phyloP scores from a whole-genome alignment of 805 yeast genomes.

The Metschnikowia noctiluminum region DNA sequence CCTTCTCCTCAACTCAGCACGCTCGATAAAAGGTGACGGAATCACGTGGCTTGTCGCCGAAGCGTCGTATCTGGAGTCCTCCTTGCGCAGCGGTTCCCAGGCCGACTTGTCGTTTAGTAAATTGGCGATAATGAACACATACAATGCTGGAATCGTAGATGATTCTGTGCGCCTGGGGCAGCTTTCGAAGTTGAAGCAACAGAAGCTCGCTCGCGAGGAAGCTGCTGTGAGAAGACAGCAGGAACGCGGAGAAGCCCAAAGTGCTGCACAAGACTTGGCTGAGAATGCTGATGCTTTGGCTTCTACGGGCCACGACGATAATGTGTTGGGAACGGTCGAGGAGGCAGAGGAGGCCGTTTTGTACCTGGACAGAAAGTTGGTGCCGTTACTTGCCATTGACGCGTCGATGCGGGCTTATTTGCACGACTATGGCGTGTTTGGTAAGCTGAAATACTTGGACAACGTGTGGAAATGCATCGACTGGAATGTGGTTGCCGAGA shows the following conservation, averaged over 20 bases:
- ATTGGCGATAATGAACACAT: slow-evolving; percentile 75
- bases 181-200: slow-evolving; percentile 40
- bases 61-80: slow-evolving; percentile 30
- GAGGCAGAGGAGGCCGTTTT: slow-evolving; percentile 38
- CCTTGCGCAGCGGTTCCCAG: slow-evolving; percentile 21
- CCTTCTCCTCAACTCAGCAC: slow-evolving; percentile 64
- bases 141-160: slow-evolving; percentile 84
- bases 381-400: slow-evolving; percentile 69
- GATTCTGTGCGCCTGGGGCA: slow-evolving; percentile 54
- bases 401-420: slow-evolving; percentile 69
- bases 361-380: slow-evolving; percentile 36
- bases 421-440: slow-evolving; percentile 71
- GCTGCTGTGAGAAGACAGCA: slow-evolving; percentile 23
- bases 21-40: slow-evolving; percentile 82
- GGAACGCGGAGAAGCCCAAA: slow-evolving; percentile 21
- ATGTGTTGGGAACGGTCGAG: slow-evolving; percentile 36
- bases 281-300: slow-evolving; percentile 4
- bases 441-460: slow-evolving; percentile 42
- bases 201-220: slow-evolving; percentile 29
- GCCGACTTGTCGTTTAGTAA: slow-evolving; percentile 31
- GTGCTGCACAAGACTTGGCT: not conserved
- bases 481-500: slow-evolving; percentile 39
- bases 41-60: slow-evolving; percentile 83
- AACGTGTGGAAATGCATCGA: slow-evolving; percentile 44
- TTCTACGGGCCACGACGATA: slow-evolving; percentile 16